Evolutionary conservation across 768 basidiomycete genomes (phyloP).

Genomic region (Russula lepida): DNA sequence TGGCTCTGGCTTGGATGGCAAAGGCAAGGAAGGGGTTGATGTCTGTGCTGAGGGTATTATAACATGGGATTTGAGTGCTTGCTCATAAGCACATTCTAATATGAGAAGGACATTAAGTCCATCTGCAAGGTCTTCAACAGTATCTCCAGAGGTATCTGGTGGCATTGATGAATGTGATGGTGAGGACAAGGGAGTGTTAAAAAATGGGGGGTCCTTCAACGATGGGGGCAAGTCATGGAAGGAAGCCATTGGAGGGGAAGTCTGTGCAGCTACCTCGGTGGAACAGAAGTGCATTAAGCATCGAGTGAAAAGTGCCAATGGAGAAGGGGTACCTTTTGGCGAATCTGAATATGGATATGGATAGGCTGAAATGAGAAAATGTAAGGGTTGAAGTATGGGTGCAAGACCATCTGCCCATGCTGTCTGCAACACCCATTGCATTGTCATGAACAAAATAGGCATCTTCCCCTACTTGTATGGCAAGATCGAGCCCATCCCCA

Average conservation of each 20-base stretch:
- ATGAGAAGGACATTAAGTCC: no score
- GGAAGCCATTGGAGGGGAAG: no score
- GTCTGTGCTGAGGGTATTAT: no score
- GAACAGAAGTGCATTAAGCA: slow-evolving; percentile 83
- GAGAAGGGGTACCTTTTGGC: slow-evolving; percentile 11
- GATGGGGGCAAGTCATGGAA: no score
- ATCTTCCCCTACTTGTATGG: slow-evolving; percentile 86
- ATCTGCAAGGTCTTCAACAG: no score
- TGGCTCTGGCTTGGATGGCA: neutral
- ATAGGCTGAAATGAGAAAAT: neutral
- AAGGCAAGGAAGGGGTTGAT: slow-evolving; percentile 10
- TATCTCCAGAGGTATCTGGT: no score
- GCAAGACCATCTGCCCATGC: slow-evolving; percentile 85
- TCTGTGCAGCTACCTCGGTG: slow-evolving; percentile 45
- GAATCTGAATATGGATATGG: neutral
- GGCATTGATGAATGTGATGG: no score
- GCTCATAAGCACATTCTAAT: no score
- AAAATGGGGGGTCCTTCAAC: no score
- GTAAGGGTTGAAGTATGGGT: slow-evolving; percentile 26
- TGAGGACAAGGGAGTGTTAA: no score
- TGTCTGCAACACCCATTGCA: slow-evolving; percentile 91
- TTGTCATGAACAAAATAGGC: slow-evolving; percentile 78
- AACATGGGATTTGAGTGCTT: no score
- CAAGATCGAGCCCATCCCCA: slow-evolving; percentile 35
- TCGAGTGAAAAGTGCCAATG: slow-evolving; percentile 65